Base-by-base conservation (phyloP, 1,284 basidiomycete genomes). In the Cutaneotrichosporon cutaneum region DNA sequence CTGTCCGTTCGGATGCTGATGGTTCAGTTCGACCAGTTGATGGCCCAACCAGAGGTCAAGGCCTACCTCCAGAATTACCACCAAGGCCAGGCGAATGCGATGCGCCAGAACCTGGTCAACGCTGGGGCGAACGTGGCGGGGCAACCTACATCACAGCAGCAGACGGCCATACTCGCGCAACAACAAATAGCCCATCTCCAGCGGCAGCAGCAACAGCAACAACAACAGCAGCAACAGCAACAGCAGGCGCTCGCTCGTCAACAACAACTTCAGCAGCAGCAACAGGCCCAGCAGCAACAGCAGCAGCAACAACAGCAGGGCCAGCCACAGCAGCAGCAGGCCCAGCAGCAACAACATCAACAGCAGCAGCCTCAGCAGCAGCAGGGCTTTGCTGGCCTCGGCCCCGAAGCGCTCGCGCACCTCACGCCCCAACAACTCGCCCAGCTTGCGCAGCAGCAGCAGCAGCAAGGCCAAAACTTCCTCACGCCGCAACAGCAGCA, bases 141-240 rank as follows among this genome's bases (percentile, higher is more conserved):
- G 36, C 55, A 48, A 36, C 48, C 35, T 18, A 59, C 58, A 39
- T 22, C 59, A n/a, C 56, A 53, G 50, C 57, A 63, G 42, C 60
- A 64, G 39, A 63, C 69, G 0, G 63, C 64, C 24, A 61, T 66
- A 21, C 63, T 71, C 11, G 68, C 68, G 16, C 66, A 62, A 3
- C 67, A 69, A 59, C 65, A 67, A 59, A 61, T 66, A 4, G 65
- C 62, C 7, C 65, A 65, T 36, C 59, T 65, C 13, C 65, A 68
- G 24, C 53, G 58, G 11, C 66, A 68, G 45, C 63, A 68, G 45
- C 63, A 64, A 39, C 63, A 65, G 26, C 58, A 52, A 4, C 59
- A 65, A 32, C 56, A 56, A n/a, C 66, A 68, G 45, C 63, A 68
- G 45, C 63, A 64, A 39, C 63, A 65, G 26, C 58, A 52, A 4